Conservation (phyloP, 2,329 filamentous ascomycete species). For the Colletotrichum lini region DNA sequence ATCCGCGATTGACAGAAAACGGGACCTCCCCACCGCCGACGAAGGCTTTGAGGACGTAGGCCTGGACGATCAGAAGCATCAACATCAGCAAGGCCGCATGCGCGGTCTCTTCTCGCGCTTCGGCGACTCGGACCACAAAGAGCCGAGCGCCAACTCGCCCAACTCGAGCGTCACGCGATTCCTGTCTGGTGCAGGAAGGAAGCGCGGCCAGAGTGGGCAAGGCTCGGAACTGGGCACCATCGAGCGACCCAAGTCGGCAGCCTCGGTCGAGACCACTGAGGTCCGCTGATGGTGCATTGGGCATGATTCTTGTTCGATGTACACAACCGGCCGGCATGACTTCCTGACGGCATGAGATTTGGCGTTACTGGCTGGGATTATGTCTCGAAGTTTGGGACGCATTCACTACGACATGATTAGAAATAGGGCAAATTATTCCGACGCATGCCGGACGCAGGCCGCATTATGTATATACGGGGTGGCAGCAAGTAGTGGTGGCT, state of each 20-base stretch:
- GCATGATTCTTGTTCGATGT: conserved; percentile 17
- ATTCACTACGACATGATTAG: conserved; percentile 39
- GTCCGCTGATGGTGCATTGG: conserved; percentile 31
- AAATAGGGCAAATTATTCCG: conserved; percentile 9
- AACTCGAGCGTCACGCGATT: conserved; percentile 67
- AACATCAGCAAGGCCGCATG: conserved; percentile 57
- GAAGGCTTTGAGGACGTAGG: conserved; percentile 92
- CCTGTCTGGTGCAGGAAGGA: conserved; percentile 76
- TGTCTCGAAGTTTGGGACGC: conserved; percentile 21
- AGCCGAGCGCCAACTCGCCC: conserved; percentile 51
- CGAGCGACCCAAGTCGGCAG: conserved; percentile 55
- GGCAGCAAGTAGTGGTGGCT: conserved; percentile 9
- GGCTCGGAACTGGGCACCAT: conserved; percentile 81
- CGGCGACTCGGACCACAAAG: conserved; percentile 68
- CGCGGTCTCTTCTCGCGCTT: conserved; percentile 87
- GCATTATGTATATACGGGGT: conserved; percentile 34
- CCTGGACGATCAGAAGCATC: conserved; percentile 78
- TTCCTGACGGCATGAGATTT: conserved; percentile 27
- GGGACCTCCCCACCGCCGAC: conserved; percentile 77
- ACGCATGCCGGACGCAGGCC: conserved; percentile 19
- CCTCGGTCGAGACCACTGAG: conserved; percentile 46
- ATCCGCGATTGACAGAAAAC: conserved; percentile 71
- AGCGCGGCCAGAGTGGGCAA: conserved; percentile 78
- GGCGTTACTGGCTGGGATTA: conserved; percentile 27
- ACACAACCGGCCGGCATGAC: conserved; percentile 7